Evolutionary conservation across 2,329 filamentous ascomycete species (phyloP).

Genomic region (Alternaria gansuensis): DNA sequence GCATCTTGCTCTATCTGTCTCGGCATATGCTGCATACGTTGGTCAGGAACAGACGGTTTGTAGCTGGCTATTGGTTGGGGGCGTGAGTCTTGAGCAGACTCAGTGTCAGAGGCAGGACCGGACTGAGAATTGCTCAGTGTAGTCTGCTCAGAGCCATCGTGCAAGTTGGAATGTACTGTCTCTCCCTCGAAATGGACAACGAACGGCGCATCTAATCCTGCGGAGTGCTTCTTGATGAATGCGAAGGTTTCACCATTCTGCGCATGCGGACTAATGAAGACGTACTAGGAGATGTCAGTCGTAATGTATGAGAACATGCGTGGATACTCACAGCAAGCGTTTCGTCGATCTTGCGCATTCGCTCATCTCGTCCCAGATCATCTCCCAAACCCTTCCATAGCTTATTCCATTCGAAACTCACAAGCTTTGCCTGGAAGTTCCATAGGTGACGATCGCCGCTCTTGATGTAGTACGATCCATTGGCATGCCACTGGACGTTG

Average conservation of each 20-base stretch:
- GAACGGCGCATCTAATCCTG: conserved; percentile 25
- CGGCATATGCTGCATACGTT: conserved; percentile 7
- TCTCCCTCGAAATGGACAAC: conserved; percentile 33
- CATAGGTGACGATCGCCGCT: conserved; percentile 14
- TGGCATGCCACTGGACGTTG: conserved; percentile 33
- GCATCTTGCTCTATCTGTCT: conserved; percentile 7
- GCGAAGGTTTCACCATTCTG: conserved; percentile 33
- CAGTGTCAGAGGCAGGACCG: no score
- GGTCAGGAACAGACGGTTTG: neutral
- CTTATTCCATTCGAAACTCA: conserved; percentile 27
- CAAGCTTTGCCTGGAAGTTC: conserved; percentile 22
- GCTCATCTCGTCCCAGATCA: neutral
- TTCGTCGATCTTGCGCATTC: conserved; percentile 9
- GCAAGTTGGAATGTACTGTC: conserved; percentile 22
- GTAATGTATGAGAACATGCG: neutral
- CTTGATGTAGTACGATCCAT: conserved; percentile 36
- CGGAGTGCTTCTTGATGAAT: conserved; percentile 38
- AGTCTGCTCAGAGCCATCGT: neutral
- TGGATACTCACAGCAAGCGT: conserved; percentile 34
- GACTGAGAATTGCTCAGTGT: neutral
- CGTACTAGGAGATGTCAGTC: conserved; percentile 31
- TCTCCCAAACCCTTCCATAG: conserved; percentile 26
- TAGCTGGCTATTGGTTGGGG: neutral
- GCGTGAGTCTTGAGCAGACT: neutral
- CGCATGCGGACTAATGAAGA: conserved; percentile 35